Evolutionary conservation across 257 asterid genomes (phyloP).

Genomic region (Ballota nigra): DNA sequence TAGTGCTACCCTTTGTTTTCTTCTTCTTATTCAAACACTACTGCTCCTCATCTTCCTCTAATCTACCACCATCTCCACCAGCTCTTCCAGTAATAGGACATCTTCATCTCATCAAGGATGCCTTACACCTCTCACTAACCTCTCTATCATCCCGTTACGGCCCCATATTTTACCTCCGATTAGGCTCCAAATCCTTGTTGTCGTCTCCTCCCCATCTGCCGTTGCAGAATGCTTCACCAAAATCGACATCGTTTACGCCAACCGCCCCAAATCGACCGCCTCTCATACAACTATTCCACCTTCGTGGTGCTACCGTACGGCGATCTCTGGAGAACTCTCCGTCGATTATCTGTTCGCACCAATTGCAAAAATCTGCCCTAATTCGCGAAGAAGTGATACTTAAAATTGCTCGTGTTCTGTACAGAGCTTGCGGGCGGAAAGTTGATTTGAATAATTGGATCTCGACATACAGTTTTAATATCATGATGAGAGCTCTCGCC

Average conservation of each 20-base stretch:
- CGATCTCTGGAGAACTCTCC: background rate
- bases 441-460: background rate
- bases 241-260: background rate
- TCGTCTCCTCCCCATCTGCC: background rate
- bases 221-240: background rate
- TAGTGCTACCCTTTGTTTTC: background rate
- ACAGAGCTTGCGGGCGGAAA: background rate
- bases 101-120: background rate
- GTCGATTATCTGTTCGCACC: background rate
- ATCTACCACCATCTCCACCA: background rate
- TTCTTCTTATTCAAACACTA: background rate
- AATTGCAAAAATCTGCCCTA: background rate
- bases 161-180: background rate
- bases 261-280: background rate
- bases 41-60: background rate
- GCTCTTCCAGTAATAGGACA: background rate
- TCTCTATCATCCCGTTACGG: background rate
- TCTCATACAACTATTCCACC: background rate
- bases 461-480: background rate
- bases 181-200: background rate
- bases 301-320: background rate
- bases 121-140: background rate
- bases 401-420: background rate
- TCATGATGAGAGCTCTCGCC: background rate
- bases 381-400: background rate